A percentile compares a stretch with the other conserved stretches of the same genome.
These are phyloP conservation scores for Mycena venus DNA, from an alignment of 768 basidiomycete species.

Conservation along the genomic window DNA sequence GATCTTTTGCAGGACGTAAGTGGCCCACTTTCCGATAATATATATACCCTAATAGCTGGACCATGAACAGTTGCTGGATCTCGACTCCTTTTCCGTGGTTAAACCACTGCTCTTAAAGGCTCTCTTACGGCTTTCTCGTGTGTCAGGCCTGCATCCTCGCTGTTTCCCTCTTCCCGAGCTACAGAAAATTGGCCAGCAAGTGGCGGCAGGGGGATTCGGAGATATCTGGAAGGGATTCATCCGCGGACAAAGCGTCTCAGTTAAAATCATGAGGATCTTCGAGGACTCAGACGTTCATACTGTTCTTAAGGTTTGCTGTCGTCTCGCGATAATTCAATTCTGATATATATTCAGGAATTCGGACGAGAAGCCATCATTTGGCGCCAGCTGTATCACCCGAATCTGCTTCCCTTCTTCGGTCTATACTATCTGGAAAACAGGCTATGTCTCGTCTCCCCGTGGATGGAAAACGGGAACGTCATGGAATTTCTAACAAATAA, in stretches of 20 bases:
- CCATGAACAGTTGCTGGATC: constrained; percentile 17
- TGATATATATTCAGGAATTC: neutral
- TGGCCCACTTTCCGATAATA: too few species aligned
- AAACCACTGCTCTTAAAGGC: constrained; percentile 10
- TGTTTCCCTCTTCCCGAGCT: constrained; percentile 20
- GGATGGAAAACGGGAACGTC: constrained; percentile 47
- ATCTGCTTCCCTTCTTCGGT: constrained; percentile 39
- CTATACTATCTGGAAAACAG: constrained; percentile 28
- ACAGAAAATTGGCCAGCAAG: too few species aligned
- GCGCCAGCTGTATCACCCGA: constrained; percentile 35
- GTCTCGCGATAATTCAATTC: neutral
- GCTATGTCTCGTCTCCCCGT: constrained; percentile 41
- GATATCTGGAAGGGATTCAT: constrained; percentile 29
- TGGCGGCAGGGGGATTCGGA: too few species aligned
- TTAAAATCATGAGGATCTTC: constrained; percentile 31
- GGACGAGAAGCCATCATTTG: constrained; percentile 36
- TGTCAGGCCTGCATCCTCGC: constrained; percentile 18
- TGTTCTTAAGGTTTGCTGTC: constrained; percentile 8
- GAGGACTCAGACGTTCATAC: neutral
- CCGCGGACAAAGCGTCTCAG: constrained; percentile 23
- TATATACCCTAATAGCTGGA: too few species aligned
- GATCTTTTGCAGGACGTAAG: constrained; percentile 26
- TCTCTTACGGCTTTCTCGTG: constrained; percentile 18
- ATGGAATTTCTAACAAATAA: constrained; percentile 24
- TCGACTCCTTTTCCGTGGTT: neutral